Evolutionary conservation across 2,329 filamentous ascomycete genomes (phyloP), one percentile per base, ranked within the genome.

Genomic region (Chaetothyriales sp.): DNA sequence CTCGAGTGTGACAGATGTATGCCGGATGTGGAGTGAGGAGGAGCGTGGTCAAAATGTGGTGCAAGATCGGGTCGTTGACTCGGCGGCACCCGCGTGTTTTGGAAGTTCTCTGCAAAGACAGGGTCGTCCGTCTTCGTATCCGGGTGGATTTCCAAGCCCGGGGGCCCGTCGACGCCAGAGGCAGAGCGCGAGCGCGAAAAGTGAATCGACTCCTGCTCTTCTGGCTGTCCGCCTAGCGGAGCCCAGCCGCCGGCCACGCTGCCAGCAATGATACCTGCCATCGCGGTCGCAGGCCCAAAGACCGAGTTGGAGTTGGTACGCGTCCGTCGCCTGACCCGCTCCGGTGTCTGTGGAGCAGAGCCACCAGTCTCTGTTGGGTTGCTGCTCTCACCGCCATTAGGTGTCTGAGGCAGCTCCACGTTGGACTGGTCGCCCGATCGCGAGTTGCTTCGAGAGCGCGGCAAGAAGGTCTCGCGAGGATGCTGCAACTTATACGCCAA

Each of bases 221-320:
- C 56, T 19, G 52, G 42, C 5, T 61, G 54, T 49, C 74, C 67
- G 54, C 79, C 78, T 49, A 81, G 77, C 0, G 70, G 79, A 36
- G 78, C 81, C 77, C 77, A 82, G 43, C 78, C 79, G 43, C 59
- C 59, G 43, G 73, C 78, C 56, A 83, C 74, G 61, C 77, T 80
- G 49, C 79, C 79, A n/a, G 79, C 79, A 39, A 82, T 73, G 46
- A 82, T 72, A 57, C 79, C 79, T 20, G 78, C 79, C 78, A 81
- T 81, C 39, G 79, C 79, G 45, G 77, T 72, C 12, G 77, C 78
- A 7, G 79, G 75, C 4, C 75, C 78, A 56, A 81, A 74, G 1
- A 69, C 64, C 1, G 72, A 74, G 62, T 78, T 81, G 12, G 77
- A 80, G 26, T 77, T 72, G 32, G 78, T 80, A 51, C 79, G 72